Conservation (phyloP, 345 rosid genomes). For the Citrus cavaleriei region DNA sequence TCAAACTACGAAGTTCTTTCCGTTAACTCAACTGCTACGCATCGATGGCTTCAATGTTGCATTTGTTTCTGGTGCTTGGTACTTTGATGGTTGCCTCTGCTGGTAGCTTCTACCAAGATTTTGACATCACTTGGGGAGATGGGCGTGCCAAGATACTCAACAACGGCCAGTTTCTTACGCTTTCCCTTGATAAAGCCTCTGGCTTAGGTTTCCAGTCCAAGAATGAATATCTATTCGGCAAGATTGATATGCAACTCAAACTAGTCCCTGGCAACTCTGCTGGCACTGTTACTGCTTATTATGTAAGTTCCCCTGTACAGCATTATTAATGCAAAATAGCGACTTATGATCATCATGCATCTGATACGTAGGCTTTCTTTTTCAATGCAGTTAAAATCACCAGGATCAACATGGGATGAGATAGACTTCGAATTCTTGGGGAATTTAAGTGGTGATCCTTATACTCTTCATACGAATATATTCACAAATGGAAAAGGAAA, state of each 20-base stretch:
- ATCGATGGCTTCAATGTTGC: neutral
- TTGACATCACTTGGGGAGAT: conserved; percentile 7
- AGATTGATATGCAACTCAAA: conserved; percentile 8
- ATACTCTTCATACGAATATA: conserved; percentile 61
- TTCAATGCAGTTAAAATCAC: conserved; percentile 39
- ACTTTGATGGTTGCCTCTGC: neutral
- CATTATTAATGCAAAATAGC: neutral
- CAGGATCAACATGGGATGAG: conserved; percentile 64
- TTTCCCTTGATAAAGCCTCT: neutral
- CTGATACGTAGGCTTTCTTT: neutral
- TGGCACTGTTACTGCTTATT: conserved; percentile 9
- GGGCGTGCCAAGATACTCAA: neutral
- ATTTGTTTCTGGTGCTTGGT: neutral
- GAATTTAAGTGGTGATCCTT: conserved; percentile 56
- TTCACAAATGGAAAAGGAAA: conserved; percentile 55
- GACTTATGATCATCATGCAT: neutral
- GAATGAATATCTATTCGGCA: conserved; percentile 4
- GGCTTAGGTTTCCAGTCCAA: conserved; percentile 8
- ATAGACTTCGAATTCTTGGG: conserved; percentile 73
- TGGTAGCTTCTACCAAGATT: conserved; percentile 1
- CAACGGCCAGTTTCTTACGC: conserved; percentile 1
- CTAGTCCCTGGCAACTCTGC: conserved; percentile 7
- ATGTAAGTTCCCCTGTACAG: neutral
- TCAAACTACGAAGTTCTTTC: neutral
- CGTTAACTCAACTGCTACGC: neutral